Evolutionary conservation across 768 basidiomycete genomes (phyloP), one percentile per base, ranked within the genome.

Genomic region (Leccinum rimulosum): DNA sequence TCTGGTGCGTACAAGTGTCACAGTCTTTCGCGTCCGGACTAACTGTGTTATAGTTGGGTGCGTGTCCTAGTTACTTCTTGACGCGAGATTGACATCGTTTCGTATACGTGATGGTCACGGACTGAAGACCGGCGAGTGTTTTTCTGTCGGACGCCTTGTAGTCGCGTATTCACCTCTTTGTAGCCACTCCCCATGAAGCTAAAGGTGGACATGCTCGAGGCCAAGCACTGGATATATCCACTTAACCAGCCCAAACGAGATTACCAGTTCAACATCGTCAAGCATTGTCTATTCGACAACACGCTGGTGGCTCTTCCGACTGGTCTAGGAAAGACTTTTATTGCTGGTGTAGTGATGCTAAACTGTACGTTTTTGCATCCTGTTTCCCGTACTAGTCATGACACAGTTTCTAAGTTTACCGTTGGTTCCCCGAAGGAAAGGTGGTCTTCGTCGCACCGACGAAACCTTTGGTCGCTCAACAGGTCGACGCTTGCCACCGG

Each of bases 251-350:
- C 89, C 1, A 89, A 91, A 65, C 89, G 97, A 61, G 89, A 91
- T 64, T 99, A 98, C 68, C 97, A 99, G 66, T 95, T 82, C 70
- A 96, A 97, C 59, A 98, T 99, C 59, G 89, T 93, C 58, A 86
- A 82, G 67, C 80, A 84, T 31, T 90, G 87, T 65, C 79, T 99
- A 25, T 93, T 91, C 67, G 91, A 98, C 27, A 98, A 99, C 68
- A 91, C 93, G 7, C 82, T 99, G 8, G 95, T 98, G 30, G 90
- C 95, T 0, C 76, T 99, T 14, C 97, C 97, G 2, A 99, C 97
- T 0, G 97, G 97, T 49, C 77, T 98, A 12, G 97, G 97, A 15
- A 99, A 99, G 76, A 99, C 97, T 0, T 98, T 99, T 67, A 90
- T 99, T 60, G 97, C 97, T 4, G 95, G 96, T 1, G 93, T 93